Percentiles rank a stretch among this genome's conserved stretches.
phyloP scores from a whole-genome alignment of 73 alveolate species.

The Paramecium pentaurelia region DNA sequence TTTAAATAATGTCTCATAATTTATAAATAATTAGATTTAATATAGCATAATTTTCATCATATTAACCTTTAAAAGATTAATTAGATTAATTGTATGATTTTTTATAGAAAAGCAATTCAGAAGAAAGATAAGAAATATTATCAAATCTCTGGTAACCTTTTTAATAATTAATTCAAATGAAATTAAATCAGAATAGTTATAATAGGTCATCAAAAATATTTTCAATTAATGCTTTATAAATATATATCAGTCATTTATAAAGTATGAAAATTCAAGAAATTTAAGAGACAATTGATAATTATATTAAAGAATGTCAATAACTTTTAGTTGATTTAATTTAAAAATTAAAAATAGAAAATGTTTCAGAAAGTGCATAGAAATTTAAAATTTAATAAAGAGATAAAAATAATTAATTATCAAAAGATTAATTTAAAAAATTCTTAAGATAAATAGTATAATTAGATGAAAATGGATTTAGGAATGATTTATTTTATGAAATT shows the following conservation, averaged over 20 bases:
- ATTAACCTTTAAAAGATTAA: not conserved
- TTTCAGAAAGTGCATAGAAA: not conserved
- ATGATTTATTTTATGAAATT: slow-evolving; percentile 16
- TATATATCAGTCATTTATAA: not conserved
- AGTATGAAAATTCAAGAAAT: not conserved
- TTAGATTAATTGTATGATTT: not conserved
- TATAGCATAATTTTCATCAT: not conserved
- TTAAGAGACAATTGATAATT: not conserved
- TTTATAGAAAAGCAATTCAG: not conserved
- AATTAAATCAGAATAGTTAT: not conserved
- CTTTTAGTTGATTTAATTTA: not conserved
- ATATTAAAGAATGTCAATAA: not conserved
- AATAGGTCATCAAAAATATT: slow-evolving; percentile 22
- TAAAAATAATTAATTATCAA: not conserved
- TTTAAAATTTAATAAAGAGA: not conserved
- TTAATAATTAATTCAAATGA: not conserved
- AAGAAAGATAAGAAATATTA: not conserved
- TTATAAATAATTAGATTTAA: not conserved
- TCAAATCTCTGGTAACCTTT: not conserved
- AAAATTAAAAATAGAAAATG: not conserved
- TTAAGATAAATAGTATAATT: not conserved
- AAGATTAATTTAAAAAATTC: not conserved
- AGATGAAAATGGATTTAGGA: slow-evolving; percentile 18
- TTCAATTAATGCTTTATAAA: not conserved
- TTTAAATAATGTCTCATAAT: not conserved